Conservation (phyloP, 345 rosid species). For the Bruguiera sexangula region DNA sequence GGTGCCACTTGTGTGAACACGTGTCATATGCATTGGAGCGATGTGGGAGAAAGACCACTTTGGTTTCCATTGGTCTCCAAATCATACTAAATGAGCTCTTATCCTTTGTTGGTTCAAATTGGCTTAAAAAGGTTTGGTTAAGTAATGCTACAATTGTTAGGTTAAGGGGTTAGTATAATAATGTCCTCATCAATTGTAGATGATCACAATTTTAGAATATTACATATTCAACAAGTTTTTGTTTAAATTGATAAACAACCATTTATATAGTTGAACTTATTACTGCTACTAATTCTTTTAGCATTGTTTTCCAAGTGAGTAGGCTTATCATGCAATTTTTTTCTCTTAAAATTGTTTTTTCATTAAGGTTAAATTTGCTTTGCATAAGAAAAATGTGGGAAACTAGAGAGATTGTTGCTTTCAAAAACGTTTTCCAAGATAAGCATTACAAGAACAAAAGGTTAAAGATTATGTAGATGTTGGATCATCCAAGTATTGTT, state of each 20-base stretch:
- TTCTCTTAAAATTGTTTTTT: constrained; percentile 4
- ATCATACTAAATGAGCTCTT: no score
- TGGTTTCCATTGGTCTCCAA: no score
- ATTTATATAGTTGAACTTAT: constrained; percentile 89
- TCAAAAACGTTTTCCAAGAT: constrained; percentile 91
- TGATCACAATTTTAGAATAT: constrained; percentile 3
- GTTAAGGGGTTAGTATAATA: no score
- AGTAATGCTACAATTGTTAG: no score
- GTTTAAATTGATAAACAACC: constrained; percentile 52
- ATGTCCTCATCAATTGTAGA: not conserved
- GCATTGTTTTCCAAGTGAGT: constrained; percentile 80
- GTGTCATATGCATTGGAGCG: no score
- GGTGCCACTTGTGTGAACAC: no score
- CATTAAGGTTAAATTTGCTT: constrained; percentile 14
- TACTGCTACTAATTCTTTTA: constrained; percentile 87
- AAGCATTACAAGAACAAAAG: constrained; percentile 91
- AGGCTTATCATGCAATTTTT: constrained; percentile 15
- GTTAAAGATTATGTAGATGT: constrained; percentile 83
- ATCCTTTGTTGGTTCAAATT: no score
- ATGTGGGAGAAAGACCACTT: no score
- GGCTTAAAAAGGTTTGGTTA: no score
- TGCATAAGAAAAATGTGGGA: constrained; percentile 92
- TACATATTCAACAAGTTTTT: constrained; percentile 13
- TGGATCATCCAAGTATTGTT: constrained; percentile 88
- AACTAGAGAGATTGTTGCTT: constrained; percentile 93